Evolutionary conservation across 2,329 filamentous ascomycete genomes (phyloP).

Genomic region (Rutstroemia sydowiana): DNA sequence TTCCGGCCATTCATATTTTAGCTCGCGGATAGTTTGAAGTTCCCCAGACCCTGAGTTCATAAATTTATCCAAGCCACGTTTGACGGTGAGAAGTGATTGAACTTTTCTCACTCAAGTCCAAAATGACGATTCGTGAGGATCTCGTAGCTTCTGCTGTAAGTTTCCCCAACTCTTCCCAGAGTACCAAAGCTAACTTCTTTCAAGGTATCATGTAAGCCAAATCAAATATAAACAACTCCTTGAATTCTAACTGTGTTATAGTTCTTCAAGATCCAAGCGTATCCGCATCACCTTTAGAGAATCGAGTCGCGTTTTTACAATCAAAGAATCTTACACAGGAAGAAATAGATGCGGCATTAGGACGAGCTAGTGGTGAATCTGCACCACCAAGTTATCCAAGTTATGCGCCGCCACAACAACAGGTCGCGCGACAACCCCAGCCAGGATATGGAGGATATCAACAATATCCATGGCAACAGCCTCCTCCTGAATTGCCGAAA

Average conservation of each 20-base stretch:
- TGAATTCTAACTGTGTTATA: slow-evolving; percentile 32
- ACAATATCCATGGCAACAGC: slow-evolving; percentile 50
- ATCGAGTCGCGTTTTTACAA: slow-evolving; percentile 83
- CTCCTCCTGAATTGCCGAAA: slow-evolving; percentile 54
- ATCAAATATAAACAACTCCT: not conserved
- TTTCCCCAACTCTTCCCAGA: slow-evolving; percentile 15
- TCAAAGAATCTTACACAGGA: slow-evolving; percentile 97
- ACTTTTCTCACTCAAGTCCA: slow-evolving; percentile 14
- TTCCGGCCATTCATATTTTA: slow-evolving; percentile 15
- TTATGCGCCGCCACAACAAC: slow-evolving; percentile 38
- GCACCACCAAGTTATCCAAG: slow-evolving; percentile 33
- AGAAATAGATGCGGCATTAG: slow-evolving; percentile 80
- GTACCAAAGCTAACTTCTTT: slow-evolving; percentile 21
- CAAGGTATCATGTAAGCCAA: slow-evolving; percentile 31
- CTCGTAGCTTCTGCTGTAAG: slow-evolving; percentile 74
- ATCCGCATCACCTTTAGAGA: slow-evolving; percentile 81
- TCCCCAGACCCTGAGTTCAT: slow-evolving; percentile 1
- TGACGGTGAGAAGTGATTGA: not conserved
- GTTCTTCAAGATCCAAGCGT: slow-evolving; percentile 94
- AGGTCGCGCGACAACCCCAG: slow-evolving; percentile 32
- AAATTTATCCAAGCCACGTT: no score
- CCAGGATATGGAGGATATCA: slow-evolving; percentile 41
- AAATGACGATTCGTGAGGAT: slow-evolving; percentile 88
- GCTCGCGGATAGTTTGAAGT: not conserved
- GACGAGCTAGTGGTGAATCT: slow-evolving; percentile 58